Evolutionary conservation across 2,329 filamentous ascomycete species (phyloP), one percentile per base, ranked within the genome.

Genomic region (Geosmithia morbida): DNA sequence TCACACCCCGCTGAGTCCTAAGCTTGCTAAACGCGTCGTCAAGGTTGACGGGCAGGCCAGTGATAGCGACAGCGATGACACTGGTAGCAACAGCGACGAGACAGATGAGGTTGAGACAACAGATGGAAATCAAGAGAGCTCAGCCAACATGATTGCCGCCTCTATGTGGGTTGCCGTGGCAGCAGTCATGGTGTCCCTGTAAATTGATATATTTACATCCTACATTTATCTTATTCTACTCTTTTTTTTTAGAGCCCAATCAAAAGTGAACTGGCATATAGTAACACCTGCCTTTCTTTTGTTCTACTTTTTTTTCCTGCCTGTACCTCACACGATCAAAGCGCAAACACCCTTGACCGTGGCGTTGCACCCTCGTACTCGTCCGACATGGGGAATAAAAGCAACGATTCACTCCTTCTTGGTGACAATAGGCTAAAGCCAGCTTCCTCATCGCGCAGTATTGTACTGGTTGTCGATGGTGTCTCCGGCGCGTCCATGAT

Each of bases 1-100:
- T 4, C 58, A 68, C 46, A 71, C 62, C 46, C 75, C 76, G 1
- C 61, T 80, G 29, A 59, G 70, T 41, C 66, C 72, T 33, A 58
- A 66, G 51, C 57, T 79, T 1, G 70, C 77, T 49, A 66, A 57
- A 50, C 61, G 62, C 6, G 57, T 65, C n/a, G 54, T 59, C 39
- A 30, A 45, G 46, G 48, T 42, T 13, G 50, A 51, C n/a, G 22
- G 16, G 7, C 44, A 51, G 48, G 22, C 43, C 29, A 30, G 29
- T n/a, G 40, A 48, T 10, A 26, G 43, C n/a, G 10, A 7, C 29
- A 19, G 40, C 18, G n/a, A 41, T 16, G n/a, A 16, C 18, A 19
- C 18, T 5, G 29, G 30, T 7, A 22, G 22, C 8, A 16, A 3
- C 10, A 22, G 16, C 2, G 30, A 45, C 11, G 43, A 13, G 11